Base-by-base conservation (phyloP, 2,329 filamentous ascomycete genomes). In the Pseudophaeomoniella oleicola region DNA sequence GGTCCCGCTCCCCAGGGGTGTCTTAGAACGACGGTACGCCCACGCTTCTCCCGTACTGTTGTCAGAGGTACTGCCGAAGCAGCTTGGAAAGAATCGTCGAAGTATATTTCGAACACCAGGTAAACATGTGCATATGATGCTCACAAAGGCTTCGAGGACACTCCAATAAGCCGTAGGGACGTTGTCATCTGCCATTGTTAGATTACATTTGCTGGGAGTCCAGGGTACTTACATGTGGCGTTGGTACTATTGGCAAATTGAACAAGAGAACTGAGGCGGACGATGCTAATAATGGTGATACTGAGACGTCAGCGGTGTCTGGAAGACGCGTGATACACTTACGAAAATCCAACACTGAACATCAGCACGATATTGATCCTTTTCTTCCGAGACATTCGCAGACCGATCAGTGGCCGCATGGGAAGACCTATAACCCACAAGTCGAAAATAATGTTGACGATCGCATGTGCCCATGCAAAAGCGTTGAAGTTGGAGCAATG, bases 391-490 rank as follows among this genome's bases (percentile, higher is more conserved):
- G 61, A 57, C 16, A 71, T 39, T 2, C 61, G 56, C 3, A 71
- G 53, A 0, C 48, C 40, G n/a, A 51, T 46, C 3, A 72, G 46
- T 36, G 66, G 58, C n/a, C 57, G 61, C 3, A 71, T 46, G 0
- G 72, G 70, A 3, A 75, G 53, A 0, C 51, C 57, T 16, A 75
- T 56, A 48, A 74, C 65, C 58, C 63, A 66, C 2, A 68, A 11
- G 40, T 75, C 71, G 16, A 70, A 53, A 0, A 53, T 50, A 31
- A 76, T 72, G 40, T 65, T 68, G 37, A 71, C 60, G 14, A 49
- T 59, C 0, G 71, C 70, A 22, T 69, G 66, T 16, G 63, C 57
- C 64, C 67, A 74, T 0, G 55, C 61, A 2, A 72, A 55, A 2
- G 54, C 52, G 39, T 69, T 72, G 41, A 67, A 50, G 37, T 70